Evolutionary conservation across 2,329 filamentous ascomycete species (phyloP).

Genomic region (Xylaria sp.): DNA sequence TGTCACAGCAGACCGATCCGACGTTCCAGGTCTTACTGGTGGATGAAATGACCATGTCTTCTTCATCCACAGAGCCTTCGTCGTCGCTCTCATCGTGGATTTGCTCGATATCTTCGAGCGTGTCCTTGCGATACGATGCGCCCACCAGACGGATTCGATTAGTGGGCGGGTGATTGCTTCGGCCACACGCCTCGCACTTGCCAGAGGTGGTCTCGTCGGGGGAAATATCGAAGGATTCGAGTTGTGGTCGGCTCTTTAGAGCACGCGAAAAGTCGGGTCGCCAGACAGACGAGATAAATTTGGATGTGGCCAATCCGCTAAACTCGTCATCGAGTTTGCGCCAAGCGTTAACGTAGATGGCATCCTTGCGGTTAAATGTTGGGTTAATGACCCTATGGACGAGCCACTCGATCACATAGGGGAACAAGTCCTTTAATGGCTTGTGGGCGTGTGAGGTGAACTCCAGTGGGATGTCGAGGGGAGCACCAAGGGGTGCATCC

Average conservation of each 20-base stretch:
- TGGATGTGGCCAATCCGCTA: slow-evolving; percentile 60
- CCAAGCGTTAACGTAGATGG: slow-evolving; percentile 64
- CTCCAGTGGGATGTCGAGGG: slow-evolving; percentile 58
- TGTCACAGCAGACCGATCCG: slow-evolving; percentile 39
- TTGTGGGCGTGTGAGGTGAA: slow-evolving; percentile 63
- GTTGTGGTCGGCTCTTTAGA: slow-evolving; percentile 59
- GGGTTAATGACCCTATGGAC: slow-evolving; percentile 74
- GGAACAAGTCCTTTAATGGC: slow-evolving; percentile 67
- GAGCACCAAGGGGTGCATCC: slow-evolving; percentile 51
- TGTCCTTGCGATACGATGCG: slow-evolving; percentile 58
- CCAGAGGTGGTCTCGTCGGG: slow-evolving; percentile 29
- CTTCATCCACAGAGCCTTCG: slow-evolving; percentile 36
- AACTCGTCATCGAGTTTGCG: slow-evolving; percentile 67
- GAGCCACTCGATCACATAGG: slow-evolving; percentile 72
- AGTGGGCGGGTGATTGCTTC: slow-evolving; percentile 61
- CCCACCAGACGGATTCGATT: slow-evolving; percentile 59
- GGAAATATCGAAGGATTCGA: slow-evolving; percentile 44
- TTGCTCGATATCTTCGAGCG: slow-evolving; percentile 58
- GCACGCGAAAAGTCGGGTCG: slow-evolving; percentile 59
- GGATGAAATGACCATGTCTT: slow-evolving; percentile 34
- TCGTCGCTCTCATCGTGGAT: slow-evolving; percentile 35
- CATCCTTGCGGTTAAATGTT: slow-evolving; percentile 54
- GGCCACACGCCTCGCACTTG: slow-evolving; percentile 66
- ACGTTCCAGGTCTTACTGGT: slow-evolving; percentile 39
- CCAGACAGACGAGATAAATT: slow-evolving; percentile 69